Evolutionary conservation across 805 yeast genomes (phyloP).

Genomic region (Saccharomyces eubayanus): DNA sequence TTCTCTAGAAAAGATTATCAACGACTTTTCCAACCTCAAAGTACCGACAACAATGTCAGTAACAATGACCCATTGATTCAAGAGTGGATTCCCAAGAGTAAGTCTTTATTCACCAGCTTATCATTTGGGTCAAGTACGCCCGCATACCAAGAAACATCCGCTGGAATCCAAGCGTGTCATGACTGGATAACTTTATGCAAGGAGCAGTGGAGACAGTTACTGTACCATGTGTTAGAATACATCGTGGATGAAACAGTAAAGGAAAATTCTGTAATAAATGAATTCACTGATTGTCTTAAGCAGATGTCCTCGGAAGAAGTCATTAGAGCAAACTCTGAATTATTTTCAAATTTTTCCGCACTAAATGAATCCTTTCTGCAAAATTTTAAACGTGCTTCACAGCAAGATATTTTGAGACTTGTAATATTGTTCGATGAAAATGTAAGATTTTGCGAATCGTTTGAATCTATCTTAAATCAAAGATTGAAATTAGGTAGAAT

Average conservation of each 20-base stretch:
- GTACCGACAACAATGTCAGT: slow-evolving; percentile 44
- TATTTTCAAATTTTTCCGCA: slow-evolving; percentile 55
- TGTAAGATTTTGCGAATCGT: slow-evolving; percentile 64
- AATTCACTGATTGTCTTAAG: slow-evolving; percentile 47
- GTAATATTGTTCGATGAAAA: slow-evolving; percentile 61
- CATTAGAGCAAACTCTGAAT: slow-evolving; percentile 51
- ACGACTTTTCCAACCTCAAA: slow-evolving; percentile 51
- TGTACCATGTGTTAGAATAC: slow-evolving; percentile 56
- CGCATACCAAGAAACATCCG: slow-evolving; percentile 55
- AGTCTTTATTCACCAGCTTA: slow-evolving; percentile 41
- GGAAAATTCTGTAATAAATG: slow-evolving; percentile 57
- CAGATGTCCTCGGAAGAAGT: slow-evolving; percentile 68
- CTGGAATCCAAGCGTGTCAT: slow-evolving; percentile 74
- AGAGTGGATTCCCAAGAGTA: slow-evolving; percentile 9
- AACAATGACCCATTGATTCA: slow-evolving; percentile 28
- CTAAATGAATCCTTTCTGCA: not conserved
- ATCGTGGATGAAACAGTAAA: slow-evolving; percentile 70
- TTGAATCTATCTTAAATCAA: slow-evolving; percentile 63
- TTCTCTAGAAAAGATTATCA: slow-evolving; percentile 35
- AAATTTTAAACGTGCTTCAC: not conserved
- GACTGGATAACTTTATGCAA: slow-evolving; percentile 53
- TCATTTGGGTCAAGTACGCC: slow-evolving; percentile 58
- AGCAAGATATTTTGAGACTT: not conserved
- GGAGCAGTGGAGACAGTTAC: slow-evolving; percentile 54
- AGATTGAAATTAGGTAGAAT: slow-evolving; percentile 48